Percentiles rank a stretch among this genome's conserved stretches.
Conservation (phyloP, 768 basidiomycete genomes). For the Trametes cingulata region DNA sequence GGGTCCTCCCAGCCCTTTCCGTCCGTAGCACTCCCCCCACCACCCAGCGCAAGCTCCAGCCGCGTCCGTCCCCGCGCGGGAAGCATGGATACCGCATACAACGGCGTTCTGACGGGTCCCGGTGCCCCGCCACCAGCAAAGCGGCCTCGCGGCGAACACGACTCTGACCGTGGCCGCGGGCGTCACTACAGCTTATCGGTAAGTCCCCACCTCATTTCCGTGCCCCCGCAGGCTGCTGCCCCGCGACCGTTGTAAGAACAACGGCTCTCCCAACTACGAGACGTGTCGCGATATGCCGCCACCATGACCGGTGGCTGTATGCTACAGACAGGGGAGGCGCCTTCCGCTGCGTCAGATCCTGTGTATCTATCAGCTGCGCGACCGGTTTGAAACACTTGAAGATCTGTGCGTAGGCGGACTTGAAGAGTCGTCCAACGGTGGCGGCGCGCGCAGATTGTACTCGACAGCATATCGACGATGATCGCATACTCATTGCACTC, state of each 20-base stretch:
- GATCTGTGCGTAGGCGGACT: too few relatives aligned
- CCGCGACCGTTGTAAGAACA: not conserved
- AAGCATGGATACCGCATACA: constrained; percentile 39
- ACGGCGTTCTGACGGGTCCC: constrained; percentile 30
- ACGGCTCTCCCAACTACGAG: too few relatives aligned
- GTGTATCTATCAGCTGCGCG: too few relatives aligned
- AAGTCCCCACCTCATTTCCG: constrained; percentile 11
- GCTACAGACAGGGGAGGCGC: too few relatives aligned
- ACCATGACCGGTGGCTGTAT: too few relatives aligned
- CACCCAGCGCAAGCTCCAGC: constrained; percentile 36
- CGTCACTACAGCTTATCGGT: constrained; percentile 31
- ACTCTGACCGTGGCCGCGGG: constrained; percentile 29
- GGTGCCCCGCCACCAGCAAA: constrained; percentile 51
- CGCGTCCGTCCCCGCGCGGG: constrained; percentile 47
- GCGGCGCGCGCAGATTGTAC: too few relatives aligned
- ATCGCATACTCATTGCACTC: not conserved
- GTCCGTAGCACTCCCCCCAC: constrained; percentile 43
- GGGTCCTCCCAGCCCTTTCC: constrained; percentile 31
- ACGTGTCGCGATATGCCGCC: too few relatives aligned
- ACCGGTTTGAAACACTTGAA: too few relatives aligned
- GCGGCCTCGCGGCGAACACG: constrained; percentile 43
- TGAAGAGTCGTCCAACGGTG: too few relatives aligned
- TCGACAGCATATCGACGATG: too few relatives aligned
- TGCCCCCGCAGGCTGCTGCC: not conserved
- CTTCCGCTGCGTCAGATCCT: too few relatives aligned